A percentile compares a stretch with the other conserved stretches of the same genome.
Conservation (phyloP, 1,139 yeast species). For the Kodamaea fungicola region DNA sequence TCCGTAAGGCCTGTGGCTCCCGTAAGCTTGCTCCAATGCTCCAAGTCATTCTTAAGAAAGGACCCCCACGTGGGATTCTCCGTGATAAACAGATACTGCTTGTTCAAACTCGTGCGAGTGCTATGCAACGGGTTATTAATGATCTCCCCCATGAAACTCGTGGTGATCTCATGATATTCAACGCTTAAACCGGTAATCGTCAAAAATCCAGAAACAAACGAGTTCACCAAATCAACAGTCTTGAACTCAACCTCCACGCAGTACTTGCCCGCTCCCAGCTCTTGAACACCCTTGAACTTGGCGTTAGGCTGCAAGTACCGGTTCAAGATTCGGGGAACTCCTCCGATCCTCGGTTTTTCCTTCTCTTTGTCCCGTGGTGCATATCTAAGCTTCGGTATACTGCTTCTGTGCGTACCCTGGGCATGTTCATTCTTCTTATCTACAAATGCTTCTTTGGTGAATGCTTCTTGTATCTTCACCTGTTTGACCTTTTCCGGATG, state of each 20-base stretch:
- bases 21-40: constrained; percentile 82
- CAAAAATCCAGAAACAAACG: constrained; percentile 71
- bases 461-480: not conserved
- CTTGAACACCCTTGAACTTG: constrained; percentile 66
- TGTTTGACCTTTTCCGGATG: not conserved
- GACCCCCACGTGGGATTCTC: constrained; percentile 58
- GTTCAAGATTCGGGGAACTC: constrained; percentile 16
- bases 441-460: not conserved
- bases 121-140: constrained; percentile 52
- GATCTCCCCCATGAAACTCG: constrained; percentile 85
- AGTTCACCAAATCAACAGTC: constrained; percentile 59
- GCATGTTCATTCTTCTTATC: too few species aligned
- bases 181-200: constrained; percentile 79
- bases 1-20: constrained; percentile 30
- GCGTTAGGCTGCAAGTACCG: constrained; percentile 61
- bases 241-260: constrained; percentile 71
- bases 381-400: not conserved
- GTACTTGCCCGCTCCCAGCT: constrained; percentile 63
- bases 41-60: constrained; percentile 63
- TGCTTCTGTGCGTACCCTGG: too few species aligned
- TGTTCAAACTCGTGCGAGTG: constrained; percentile 29
- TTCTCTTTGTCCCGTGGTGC: not conserved
- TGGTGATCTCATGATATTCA: constrained; percentile 72
- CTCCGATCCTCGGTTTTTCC: not conserved
- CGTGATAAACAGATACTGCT: constrained; percentile 36